A percentile compares a stretch with the other conserved stretches of the same genome.
These are phyloP conservation scores for Closterium sp. DNA, from an alignment of 139 green algal species.

Conservation along the genomic window DNA sequence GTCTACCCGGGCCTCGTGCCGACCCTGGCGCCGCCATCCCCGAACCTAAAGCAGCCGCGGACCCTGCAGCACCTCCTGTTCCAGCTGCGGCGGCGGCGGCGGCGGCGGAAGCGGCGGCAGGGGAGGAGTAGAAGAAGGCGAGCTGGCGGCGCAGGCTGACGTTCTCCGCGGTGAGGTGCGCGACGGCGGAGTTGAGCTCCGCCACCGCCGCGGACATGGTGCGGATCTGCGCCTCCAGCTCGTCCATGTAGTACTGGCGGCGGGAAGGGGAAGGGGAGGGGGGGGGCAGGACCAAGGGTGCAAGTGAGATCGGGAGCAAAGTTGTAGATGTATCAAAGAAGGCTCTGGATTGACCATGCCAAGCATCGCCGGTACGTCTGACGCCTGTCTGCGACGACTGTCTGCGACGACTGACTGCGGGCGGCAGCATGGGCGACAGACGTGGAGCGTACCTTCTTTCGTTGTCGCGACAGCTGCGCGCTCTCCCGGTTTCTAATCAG, in stretches of 20 bases:
- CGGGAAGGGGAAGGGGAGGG: neutral
- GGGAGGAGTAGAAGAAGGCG: constrained; percentile 35
- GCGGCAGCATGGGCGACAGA: no score
- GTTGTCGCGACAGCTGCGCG: constrained; percentile 66
- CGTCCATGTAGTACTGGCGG: constrained; percentile 56
- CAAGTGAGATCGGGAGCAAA: no score
- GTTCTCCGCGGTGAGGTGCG: constrained; percentile 65
- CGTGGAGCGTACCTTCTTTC: constrained; percentile 62
- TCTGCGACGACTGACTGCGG: no score
- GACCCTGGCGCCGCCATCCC: neutral
- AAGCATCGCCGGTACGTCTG: no score
- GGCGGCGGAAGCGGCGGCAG: neutral
- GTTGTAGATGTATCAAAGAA: no score
- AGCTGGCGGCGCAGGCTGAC: constrained; percentile 60
- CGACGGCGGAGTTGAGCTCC: constrained; percentile 57
- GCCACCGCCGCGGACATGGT: constrained; percentile 54
- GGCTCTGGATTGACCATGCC: no score
- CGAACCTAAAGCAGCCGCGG: neutral
- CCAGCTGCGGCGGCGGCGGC: neutral
- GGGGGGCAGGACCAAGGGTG: neutral
- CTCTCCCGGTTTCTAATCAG: constrained; percentile 71
- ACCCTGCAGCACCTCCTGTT: neutral
- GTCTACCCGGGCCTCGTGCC: neutral
- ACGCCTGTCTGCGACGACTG: no score
- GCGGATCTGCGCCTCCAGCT: constrained; percentile 57